A percentile compares a stretch with the other conserved stretches of the same genome.
Conservation (phyloP, 345 rosid species). For the Populus pruinosa region DNA sequence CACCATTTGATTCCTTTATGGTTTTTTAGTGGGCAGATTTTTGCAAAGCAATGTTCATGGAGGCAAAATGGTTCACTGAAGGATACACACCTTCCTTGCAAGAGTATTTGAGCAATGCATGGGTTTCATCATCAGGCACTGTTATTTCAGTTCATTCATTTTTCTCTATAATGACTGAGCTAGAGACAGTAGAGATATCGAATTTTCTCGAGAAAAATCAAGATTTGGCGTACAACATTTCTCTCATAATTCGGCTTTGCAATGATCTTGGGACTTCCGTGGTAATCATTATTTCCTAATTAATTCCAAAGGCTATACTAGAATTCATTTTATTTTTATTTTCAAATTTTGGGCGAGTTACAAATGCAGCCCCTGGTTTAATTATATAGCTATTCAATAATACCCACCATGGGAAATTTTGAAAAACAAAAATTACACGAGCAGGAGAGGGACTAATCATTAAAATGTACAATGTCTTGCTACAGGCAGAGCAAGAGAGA, state of each 20-base stretch:
- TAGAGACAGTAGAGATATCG: background rate
- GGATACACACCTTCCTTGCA: conserved; percentile 36
- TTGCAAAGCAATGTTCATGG: conserved; percentile 43
- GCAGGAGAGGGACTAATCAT: too few species aligned
- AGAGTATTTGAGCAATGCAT: conserved; percentile 44
- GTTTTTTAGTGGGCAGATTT: conserved; percentile 48
- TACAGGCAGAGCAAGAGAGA: conserved; percentile 50
- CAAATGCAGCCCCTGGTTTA: background rate
- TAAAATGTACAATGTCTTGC: background rate
- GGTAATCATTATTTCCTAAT: conserved; percentile 20
- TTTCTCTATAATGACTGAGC: conserved; percentile 16
- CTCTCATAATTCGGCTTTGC: conserved; percentile 44
- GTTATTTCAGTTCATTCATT: conserved; percentile 32
- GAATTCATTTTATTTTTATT: too few species aligned
- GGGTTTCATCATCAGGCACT: conserved; percentile 41
- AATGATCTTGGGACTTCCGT: conserved; percentile 44
- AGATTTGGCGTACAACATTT: conserved; percentile 30
- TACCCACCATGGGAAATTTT: background rate
- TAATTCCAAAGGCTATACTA: too few species aligned
- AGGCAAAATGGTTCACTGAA: conserved; percentile 43
- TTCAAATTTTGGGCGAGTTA: too few species aligned
- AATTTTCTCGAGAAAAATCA: conserved; percentile 10
- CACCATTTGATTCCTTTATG: background rate
- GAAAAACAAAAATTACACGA: too few species aligned
- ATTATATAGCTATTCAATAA: background rate